Evolutionary conservation across 2,329 filamentous ascomycete genomes (phyloP), one percentile per base, ranked within the genome.

Genomic region (Xylariaceae sp.): DNA sequence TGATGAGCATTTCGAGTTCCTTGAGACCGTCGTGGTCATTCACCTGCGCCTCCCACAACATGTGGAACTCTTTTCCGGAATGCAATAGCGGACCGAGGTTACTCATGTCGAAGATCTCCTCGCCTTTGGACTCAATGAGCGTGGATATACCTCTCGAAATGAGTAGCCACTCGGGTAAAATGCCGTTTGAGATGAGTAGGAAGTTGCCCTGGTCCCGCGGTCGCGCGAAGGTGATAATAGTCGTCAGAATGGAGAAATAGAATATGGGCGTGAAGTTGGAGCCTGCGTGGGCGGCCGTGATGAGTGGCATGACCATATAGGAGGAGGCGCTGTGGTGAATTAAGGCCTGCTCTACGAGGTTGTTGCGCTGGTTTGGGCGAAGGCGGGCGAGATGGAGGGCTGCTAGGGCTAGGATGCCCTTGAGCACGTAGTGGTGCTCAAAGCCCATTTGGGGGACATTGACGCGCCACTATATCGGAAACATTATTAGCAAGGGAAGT

Each of bases 381-480:
- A 65, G 66, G 32, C 65, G 63, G 2, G 73, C 69, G 3, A 78
- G 61, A 48, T 79, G 75, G 2, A 77, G 57, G 1, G 74, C 73
- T 2, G 74, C 68, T 6, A 78, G 53, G 6, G 74, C 71, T 7
- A 80, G 62, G 11, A 78, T 65, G 12, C 65, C 66, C 11, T 70
- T 69, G 59, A 79, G 70, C 8, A 77, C 68, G 49, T 71, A 76
- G 14, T 68, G 69, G 45, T 67, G 68, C 1, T 61, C 50, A 22
- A 77, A 69, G 2, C 68, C 75, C 20, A 75, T 56, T n/a, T 68
- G 65, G 10, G 75, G 70, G 3, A 72, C 68, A 42, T 69, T 70
- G 6, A 72, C 63, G 6, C 69, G 67, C 70, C 72, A 78, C 49
- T 51, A 11, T 6, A 32, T n/a, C n/a, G n/a, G n/a, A n/a, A n/a